Base-by-base conservation (phyloP, 768 basidiomycete genomes). In the Dacryopinax primogenitus region DNA sequence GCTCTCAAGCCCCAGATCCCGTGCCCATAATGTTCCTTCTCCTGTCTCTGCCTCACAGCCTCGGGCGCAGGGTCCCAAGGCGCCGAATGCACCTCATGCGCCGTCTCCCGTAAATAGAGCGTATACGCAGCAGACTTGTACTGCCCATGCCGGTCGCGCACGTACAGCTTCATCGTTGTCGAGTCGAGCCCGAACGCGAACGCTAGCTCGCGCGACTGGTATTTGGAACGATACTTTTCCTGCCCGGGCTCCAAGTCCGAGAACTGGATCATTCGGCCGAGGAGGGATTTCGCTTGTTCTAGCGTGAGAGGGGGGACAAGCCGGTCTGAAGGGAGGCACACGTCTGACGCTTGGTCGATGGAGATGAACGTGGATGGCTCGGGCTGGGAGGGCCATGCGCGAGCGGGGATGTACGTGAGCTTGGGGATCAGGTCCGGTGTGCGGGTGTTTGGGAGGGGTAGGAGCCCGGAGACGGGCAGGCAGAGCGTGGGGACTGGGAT, bases 201-300 rank as follows among this genome's bases (percentile, higher is more conserved):
- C 13, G 3, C 51, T 11, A 58, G 51, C 30, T 58, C 51, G 51
- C 51, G 51, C 26, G 51, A 58, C 51, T 58, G 51, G 51, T 58
- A 58, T 21, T 58, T 58, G 26, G 11, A 28, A 23, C 21, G 26
- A 21, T 58, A 30, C 51, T 13, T 28, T 30, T 58, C 51, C 51
- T 58, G 51, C 26, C 51, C 51, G 51, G 51, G 51, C 51, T 58
- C 51, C 26, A 58, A 30, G 51, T 58, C 51, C 26, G 26, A 28
- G 26, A 23, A 58, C 30, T 58, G 51, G 51, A 58, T 30, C 51
- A 58, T 58, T 13, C 51, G 51, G 11, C 51, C 51, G 13, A 58
- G 51, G 51, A 58, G 51, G 51, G 51, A 58, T 11, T 11, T 58
- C 9, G 51, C 51, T 58, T 58, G 51, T 13, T 58, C 51, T 3